phyloP scores from a whole-genome alignment of 2,329 filamentous ascomycete species.

The Atkinsonella hypoxylon region DNA sequence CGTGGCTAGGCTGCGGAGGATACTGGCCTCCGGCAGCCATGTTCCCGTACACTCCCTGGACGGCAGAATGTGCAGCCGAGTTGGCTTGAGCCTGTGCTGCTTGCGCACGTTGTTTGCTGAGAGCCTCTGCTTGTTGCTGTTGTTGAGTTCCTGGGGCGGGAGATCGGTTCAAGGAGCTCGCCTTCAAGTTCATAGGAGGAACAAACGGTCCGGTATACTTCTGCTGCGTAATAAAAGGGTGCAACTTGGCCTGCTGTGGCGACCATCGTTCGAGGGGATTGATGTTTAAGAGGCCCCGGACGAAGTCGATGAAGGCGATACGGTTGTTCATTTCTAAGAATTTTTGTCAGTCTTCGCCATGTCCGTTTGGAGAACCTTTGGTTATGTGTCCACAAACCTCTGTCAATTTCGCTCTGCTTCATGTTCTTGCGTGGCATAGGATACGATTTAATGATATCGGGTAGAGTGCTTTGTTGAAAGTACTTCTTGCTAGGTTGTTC shows the following conservation, averaged over 20 bases:
- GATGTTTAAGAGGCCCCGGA: conserved; percentile 81
- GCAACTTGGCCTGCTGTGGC: conserved; percentile 90
- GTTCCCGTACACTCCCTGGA: conserved; percentile 51
- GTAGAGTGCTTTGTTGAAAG: conserved; percentile 85
- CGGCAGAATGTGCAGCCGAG: conserved; percentile 52
- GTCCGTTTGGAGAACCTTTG: neutral
- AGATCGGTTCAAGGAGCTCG: conserved; percentile 72
- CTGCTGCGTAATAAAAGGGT: conserved; percentile 96
- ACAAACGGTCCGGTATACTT: conserved; percentile 96
- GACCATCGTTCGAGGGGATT: conserved; percentile 97
- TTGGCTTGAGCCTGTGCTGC: conserved; percentile 59
- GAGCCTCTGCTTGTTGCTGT: conserved; percentile 85
- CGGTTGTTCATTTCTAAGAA: conserved; percentile 91
- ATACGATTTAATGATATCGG: conserved; percentile 95
- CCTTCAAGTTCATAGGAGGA: conserved; percentile 91
- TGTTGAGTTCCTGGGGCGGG: conserved; percentile 89
- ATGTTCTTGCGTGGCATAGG: conserved; percentile 99
- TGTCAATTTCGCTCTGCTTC: conserved; percentile 91
- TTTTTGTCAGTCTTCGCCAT: neutral
- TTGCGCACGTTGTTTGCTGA: conserved; percentile 82
- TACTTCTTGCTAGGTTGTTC: conserved; percentile 99
- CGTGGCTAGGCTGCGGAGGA: conserved; percentile 28
- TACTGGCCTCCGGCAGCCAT: conserved; percentile 37
- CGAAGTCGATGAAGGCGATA: conserved; percentile 95
- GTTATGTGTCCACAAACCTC: conserved; percentile 48